Base-by-base conservation (phyloP, 2,329 filamentous ascomycete species). In the Leptographium lundbergii region DNA sequence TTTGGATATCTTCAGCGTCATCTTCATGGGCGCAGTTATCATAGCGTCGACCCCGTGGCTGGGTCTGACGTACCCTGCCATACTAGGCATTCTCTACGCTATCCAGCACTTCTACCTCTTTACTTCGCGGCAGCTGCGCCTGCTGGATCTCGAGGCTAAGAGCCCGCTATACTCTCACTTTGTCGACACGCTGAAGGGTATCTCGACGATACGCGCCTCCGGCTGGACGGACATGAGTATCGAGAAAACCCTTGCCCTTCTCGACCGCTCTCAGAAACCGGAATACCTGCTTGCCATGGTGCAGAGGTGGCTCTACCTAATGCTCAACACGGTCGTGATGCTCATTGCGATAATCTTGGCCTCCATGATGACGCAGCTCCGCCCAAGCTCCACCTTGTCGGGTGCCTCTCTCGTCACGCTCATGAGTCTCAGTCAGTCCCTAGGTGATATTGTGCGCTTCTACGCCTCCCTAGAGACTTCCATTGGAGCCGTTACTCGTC, bases 91-190 rank as follows among this genome's bases (percentile, higher is more conserved):
- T 0, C 61, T 84, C 0, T 84, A 76, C 58, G 60, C 72, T 2
- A 67, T 85, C 0, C 81, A 84, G 61, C 77, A 73, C 57, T 74
- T 82, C 55, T 86, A 86, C 63, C 72, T 86, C 2, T 73, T 79
- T 0, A 86, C 82, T 0, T 84, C 81, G 0, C 71, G 81, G 0
- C 82, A 86, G 66, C 67, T 86, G 9, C 75, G 82, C 55, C 73
- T 83, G 24, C 67, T 86, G 13, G 82, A 86, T 53, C 73, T 86
- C 1, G 83, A 86, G 66, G 75, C 79, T 1, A 84, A 85, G 63
- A 77, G 77, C 0, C 81, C 81, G 0, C 69, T 85, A 0, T 83
- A 80, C 61, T 56, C 74, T 0, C 73, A 83, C 61, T 84, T 84
- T 63, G 72, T 77, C 25, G 81, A 84, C 62, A 79, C 77, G 2